A percentile compares a stretch with the other conserved stretches of the same genome.
These are phyloP conservation scores for Cenchrus americanus DNA, from an alignment of 176 grass and related monocot genomes.

Conservation along the genomic window DNA sequence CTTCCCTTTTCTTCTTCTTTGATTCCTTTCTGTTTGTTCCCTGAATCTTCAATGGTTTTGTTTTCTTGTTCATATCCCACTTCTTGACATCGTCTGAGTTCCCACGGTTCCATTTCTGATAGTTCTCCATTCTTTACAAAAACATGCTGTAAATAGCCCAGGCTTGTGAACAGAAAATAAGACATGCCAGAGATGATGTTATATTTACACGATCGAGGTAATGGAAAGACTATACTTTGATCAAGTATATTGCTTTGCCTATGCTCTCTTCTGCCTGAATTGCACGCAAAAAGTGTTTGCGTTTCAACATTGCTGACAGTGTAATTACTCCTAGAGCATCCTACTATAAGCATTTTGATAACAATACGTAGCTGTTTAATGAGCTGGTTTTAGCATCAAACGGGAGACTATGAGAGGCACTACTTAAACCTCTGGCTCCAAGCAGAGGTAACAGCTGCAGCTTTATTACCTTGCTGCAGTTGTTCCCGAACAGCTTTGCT, in stretches of 20 bases:
- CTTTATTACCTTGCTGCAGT: not conserved
- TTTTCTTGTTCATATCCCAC: conserved; percentile 39
- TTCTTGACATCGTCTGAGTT: conserved; percentile 27
- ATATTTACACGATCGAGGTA: conserved; percentile 26
- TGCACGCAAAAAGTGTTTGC: not conserved
- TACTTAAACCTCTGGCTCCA: no score
- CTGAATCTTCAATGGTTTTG: conserved; percentile 29
- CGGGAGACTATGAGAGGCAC: no score
- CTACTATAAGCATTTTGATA: no score
- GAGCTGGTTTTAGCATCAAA: no score
- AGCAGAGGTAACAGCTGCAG: not conserved
- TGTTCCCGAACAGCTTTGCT: not conserved
- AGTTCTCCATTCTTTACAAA: conserved; percentile 47
- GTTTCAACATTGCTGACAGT: not conserved
- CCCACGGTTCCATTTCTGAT: conserved; percentile 28
- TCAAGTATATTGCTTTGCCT: not conserved
- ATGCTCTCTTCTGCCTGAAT: not conserved
- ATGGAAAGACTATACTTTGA: conserved; percentile 26
- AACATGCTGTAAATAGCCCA: conserved; percentile 65
- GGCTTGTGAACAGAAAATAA: conserved; percentile 59
- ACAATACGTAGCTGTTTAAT: no score
- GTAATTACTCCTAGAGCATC: not conserved
- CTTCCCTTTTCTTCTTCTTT: not conserved
- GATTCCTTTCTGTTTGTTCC: conserved; percentile 16
- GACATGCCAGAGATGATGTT: conserved; percentile 28